Evolutionary conservation across 2,329 filamentous ascomycete species (phyloP), one percentile per base, ranked within the genome.

Genomic region (Trichophyton rubrum): DNA sequence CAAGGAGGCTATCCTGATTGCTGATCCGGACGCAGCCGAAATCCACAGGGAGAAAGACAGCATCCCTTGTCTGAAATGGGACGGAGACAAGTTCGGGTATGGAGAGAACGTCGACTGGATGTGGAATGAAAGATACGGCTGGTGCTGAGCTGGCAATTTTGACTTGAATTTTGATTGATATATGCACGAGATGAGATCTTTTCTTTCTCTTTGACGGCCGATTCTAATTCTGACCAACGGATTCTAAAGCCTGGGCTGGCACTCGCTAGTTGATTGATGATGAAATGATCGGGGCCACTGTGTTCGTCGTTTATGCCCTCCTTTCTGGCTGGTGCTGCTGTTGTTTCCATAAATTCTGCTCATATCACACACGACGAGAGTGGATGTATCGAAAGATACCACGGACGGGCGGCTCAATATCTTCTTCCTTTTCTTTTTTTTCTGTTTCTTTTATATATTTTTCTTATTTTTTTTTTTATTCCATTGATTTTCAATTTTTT

Each of bases 51-150:
- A 79, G 59, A 71, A 76, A 64, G 73, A 71, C 61, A 77, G 77
- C 63, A 74, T 79, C 64, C 69, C 74, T 60, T 74, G 76, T 66
- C 65, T 79, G 62, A 74, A 73, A 56, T 79, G 77, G 77, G 73
- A 73, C 30, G 76, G 75, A n/a, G 67, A 69, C 33, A 68, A 70
- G 30, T 65, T 71, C 59, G 70, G 69, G 9, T 62, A 74, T 15
- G 69, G 70, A 15, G 67, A 74, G 24, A 69, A 75, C 5, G 71
- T 77, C 51, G 73, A 77, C 60, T 79, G 77, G 77, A 61, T 74
- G 27, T 71, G 71, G 68, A 79, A 78, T 62, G 75, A 79, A 69
- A 78, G 77, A 66, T 79, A 77, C 64, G 73, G 71, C 55, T 79
- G 77, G 77, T 79, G 77, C 63, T 43, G 40, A 17, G n/a, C 40